A percentile compares a stretch with the other conserved stretches of the same genome.
phyloP scores from a whole-genome alignment of 164 flowering plant genomes.

The Pachysandra terminalis region DNA sequence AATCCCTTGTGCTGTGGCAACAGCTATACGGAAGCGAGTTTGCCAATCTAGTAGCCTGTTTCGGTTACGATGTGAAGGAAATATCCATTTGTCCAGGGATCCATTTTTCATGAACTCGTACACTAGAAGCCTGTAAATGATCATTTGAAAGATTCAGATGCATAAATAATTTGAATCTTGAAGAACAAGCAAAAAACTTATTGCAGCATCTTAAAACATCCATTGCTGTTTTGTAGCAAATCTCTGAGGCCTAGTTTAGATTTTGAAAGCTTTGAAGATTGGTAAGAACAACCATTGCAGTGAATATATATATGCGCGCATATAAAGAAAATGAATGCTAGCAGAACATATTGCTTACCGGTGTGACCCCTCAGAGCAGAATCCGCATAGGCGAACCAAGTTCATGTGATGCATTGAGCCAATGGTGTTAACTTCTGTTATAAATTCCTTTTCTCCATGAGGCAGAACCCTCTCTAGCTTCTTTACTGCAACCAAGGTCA shows the following conservation, averaged over 20 bases:
- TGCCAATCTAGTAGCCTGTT: slow-evolving; percentile 67
- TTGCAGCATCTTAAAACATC: too few relatives aligned
- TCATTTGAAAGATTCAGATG: neutral
- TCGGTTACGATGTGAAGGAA: slow-evolving; percentile 39
- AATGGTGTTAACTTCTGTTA: slow-evolving; percentile 86
- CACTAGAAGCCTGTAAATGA: slow-evolving; percentile 65
- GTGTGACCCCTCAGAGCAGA: slow-evolving; percentile 82
- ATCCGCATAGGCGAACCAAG: slow-evolving; percentile 86
- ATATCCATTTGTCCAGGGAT: slow-evolving; percentile 92
- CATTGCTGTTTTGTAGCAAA: too few relatives aligned
- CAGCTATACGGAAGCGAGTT: slow-evolving; percentile 71
- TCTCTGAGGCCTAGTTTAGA: too few relatives aligned
- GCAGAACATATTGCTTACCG: slow-evolving; percentile 34
- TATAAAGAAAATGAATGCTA: neutral
- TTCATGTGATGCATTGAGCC: slow-evolving; percentile 98
- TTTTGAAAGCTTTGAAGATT: too few relatives aligned
- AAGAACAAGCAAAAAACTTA: too few relatives aligned
- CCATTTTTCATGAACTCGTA: slow-evolving; percentile 93
- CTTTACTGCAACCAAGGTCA: slow-evolving; percentile 82
- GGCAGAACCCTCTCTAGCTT: slow-evolving; percentile 77
- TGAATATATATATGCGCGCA: too few relatives aligned
- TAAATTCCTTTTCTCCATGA: slow-evolving; percentile 88
- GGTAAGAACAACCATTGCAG: neutral
- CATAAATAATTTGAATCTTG: neutral
- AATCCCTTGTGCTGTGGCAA: slow-evolving; percentile 85